Percentiles rank a stretch among this genome's conserved stretches.
These are phyloP conservation scores for Polyporus tsugae DNA, from an alignment of 1,284 basidiomycete genomes.

Conservation along the genomic window DNA sequence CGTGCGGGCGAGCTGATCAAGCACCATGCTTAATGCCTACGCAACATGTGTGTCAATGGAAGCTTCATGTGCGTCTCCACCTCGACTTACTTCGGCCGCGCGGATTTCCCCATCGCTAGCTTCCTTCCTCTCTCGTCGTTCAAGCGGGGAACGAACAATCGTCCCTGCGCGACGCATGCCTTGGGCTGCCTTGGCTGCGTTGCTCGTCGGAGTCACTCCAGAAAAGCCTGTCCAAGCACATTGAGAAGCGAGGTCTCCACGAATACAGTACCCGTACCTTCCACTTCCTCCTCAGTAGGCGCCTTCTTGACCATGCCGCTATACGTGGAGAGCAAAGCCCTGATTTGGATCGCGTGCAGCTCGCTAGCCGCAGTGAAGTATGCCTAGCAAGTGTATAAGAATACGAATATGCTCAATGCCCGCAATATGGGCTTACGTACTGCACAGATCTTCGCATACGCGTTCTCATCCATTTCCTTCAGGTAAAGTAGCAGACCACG, in stretches of 20 bases:
- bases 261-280: slow-evolving; percentile 51
- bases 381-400: slow-evolving; percentile 55
- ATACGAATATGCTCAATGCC: neutral
- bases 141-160: slow-evolving; percentile 74
- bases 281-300: slow-evolving; percentile 79
- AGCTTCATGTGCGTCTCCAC: neutral
- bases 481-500: slow-evolving; percentile 92
- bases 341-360: slow-evolving; percentile 83
- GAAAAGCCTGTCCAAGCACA: slow-evolving; percentile 55
- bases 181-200: slow-evolving; percentile 54
- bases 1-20: slow-evolving; percentile 81
- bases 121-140: slow-evolving; percentile 68
- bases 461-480: slow-evolving; percentile 91
- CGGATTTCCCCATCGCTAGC: slow-evolving; percentile 63
- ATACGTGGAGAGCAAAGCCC: slow-evolving; percentile 71
- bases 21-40: slow-evolving; percentile 78
- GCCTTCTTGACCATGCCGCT: slow-evolving; percentile 70
- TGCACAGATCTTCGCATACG: slow-evolving; percentile 88
- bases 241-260: neutral
- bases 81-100: slow-evolving; percentile 53
- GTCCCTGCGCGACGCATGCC: slow-evolving; percentile 82
- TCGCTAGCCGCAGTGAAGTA: slow-evolving; percentile 89
- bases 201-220: slow-evolving; percentile 47
- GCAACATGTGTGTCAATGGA: slow-evolving; percentile 15
- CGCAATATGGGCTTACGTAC: slow-evolving; percentile 53